Percentiles rank a stretch among this genome's conserved stretches.
Evolutionary conservation across 1,139 yeast genomes (phyloP).

Genomic region (Taphrina communis): DNA sequence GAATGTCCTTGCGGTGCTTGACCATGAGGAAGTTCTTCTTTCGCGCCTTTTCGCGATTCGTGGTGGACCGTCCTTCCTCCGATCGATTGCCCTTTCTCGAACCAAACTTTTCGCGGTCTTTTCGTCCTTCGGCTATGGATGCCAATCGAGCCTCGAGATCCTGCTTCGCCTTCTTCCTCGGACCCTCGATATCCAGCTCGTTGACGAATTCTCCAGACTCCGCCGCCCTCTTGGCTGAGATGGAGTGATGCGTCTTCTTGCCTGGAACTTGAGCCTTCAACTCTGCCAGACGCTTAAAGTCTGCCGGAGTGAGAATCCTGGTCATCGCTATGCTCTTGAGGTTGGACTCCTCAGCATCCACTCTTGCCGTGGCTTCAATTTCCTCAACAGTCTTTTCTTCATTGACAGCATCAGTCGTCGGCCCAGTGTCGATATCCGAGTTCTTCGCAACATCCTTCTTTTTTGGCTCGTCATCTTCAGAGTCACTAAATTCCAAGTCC

Average conservation of each 20-base stretch:
- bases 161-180: slow-evolving; percentile 76
- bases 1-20: slow-evolving; percentile 92
- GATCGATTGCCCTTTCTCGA: slow-evolving; percentile 79
- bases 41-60: slow-evolving; percentile 93
- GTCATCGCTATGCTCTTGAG: slow-evolving; percentile 69
- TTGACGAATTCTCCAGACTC: slow-evolving; percentile 69
- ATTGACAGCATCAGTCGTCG: slow-evolving; percentile 46
- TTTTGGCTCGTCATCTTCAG: slow-evolving; percentile 51
- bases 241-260: slow-evolving; percentile 37
- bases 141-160: slow-evolving; percentile 88
- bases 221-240: slow-evolving; percentile 18
- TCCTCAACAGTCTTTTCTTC: slow-evolving; percentile 31
- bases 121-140: slow-evolving; percentile 85
- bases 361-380: slow-evolving; percentile 43
- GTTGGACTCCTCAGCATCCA: slow-evolving; percentile 46
- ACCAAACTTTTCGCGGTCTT: slow-evolving; percentile 88
- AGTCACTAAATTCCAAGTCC: slow-evolving; percentile 55
- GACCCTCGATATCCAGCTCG: slow-evolving; percentile 77
- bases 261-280: slow-evolving; percentile 58
- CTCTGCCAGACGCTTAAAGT: slow-evolving; percentile 92
- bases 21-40: slow-evolving; percentile 99
- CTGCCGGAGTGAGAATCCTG: slow-evolving; percentile 92
- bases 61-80: slow-evolving; percentile 77
- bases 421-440: slow-evolving; percentile 45
- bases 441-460: slow-evolving; percentile 49